These are phyloP conservation scores for Candida schatavii DNA, from an alignment of 805 yeast genomes.

Conservation along the genomic window DNA sequence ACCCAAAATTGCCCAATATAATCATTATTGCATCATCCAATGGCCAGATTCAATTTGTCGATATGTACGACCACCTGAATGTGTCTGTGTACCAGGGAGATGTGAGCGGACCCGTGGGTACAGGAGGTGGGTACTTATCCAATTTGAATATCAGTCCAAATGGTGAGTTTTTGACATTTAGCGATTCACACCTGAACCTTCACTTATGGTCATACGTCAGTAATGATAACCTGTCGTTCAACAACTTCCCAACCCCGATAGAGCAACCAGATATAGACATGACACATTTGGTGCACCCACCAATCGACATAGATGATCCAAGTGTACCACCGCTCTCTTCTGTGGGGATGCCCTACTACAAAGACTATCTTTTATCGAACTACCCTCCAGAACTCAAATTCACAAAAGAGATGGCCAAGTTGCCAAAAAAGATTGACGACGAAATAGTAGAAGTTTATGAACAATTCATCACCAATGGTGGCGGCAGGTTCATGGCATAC, in stretches of 20 bases:
- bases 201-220: constrained; percentile 64
- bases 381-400: constrained; percentile 70
- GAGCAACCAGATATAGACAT: constrained; percentile 52
- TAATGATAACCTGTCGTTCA: constrained; percentile 29
- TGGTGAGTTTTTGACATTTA: constrained; percentile 75
- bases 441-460: constrained; percentile 6
- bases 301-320: constrained; percentile 10
- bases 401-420: constrained; percentile 55
- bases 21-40: constrained; percentile 67
- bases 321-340: constrained; percentile 56
- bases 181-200: constrained; percentile 59
- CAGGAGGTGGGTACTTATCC: constrained; percentile 30
- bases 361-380: constrained; percentile 70
- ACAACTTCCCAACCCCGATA: constrained; percentile 37
- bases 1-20: constrained; percentile 81
- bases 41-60: constrained; percentile 86
- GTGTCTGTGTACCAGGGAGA: constrained; percentile 67
- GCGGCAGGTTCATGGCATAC: constrained; percentile 34
- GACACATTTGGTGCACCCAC: neutral
- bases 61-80: constrained; percentile 73
- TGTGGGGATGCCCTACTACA: constrained; percentile 86
- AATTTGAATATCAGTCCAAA: constrained; percentile 57
- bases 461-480: neutral
- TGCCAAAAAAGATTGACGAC: constrained; percentile 52
- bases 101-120: constrained; percentile 18